A percentile compares a stretch with the other conserved stretches of the same genome.
phyloP scores from a whole-genome alignment of 768 basidiomycete genomes.

The Gloeostereum incarnatum region DNA sequence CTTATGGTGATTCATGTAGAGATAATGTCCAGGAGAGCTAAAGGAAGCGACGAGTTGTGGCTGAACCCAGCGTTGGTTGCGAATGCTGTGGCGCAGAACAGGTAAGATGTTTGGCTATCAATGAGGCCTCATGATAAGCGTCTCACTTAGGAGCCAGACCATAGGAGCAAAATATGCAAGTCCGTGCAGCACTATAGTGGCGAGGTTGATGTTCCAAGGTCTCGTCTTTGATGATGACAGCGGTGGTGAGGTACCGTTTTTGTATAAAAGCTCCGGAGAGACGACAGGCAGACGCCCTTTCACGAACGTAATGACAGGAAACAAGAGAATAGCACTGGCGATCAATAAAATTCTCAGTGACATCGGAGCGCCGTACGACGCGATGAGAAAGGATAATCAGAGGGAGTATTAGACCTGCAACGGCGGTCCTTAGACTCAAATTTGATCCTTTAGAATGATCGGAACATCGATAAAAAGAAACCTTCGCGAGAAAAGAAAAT shows the following conservation, averaged over 20 bases:
- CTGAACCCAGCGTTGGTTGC: constrained; percentile 11
- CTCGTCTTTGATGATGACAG: no score
- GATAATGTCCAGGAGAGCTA: constrained; percentile 13
- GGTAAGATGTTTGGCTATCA: no score
- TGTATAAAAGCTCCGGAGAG: constrained; percentile 10
- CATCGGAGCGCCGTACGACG: constrained; percentile 11
- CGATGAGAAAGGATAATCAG: constrained; percentile 17
- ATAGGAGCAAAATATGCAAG: constrained; percentile 18
- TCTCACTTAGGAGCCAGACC: constrained; percentile 16
- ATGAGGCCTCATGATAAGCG: neutral
- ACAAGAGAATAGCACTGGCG: constrained; percentile 9
- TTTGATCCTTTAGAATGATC: constrained; percentile 20
- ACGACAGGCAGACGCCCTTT: constrained; percentile 14
- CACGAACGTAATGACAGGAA: constrained; percentile 17
- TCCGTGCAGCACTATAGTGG: constrained; percentile 16
- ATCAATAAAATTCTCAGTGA: constrained; percentile 18
- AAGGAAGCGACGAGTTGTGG: constrained; percentile 10
- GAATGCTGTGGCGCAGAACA: constrained; percentile 9
- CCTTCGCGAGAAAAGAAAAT: no score
- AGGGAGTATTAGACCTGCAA: constrained; percentile 18
- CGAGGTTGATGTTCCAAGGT: constrained; percentile 16
- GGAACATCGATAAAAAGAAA: constrained; percentile 16
- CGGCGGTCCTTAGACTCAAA: constrained; percentile 18
- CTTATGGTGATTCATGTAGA: neutral
- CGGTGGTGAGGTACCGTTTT: no score